These are phyloP conservation scores for Rosa hybrid DNA, from an alignment of 331 rosid genomes.

Conservation along the genomic window DNA sequence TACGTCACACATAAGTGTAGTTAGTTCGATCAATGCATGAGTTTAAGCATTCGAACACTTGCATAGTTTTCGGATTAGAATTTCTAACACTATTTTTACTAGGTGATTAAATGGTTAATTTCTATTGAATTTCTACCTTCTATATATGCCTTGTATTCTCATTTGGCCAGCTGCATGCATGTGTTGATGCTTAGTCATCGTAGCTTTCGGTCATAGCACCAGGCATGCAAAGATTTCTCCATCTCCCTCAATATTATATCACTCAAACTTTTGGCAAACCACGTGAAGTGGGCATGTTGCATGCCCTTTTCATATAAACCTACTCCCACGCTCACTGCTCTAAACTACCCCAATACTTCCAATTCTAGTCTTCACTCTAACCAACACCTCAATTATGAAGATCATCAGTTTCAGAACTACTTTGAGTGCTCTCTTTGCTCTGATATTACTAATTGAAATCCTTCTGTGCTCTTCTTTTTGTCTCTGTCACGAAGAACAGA, in stretches of 20 bases:
- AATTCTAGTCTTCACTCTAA: conserved; percentile 5
- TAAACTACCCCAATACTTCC: conserved; percentile 11
- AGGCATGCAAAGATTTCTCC: not conserved
- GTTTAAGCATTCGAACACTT: too few relatives aligned
- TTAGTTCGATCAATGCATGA: too few relatives aligned
- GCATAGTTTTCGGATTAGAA: too few relatives aligned
- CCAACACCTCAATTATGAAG: conserved; percentile 29
- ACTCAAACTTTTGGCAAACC: conserved; percentile 29
- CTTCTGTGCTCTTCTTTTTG: conserved; percentile 41
- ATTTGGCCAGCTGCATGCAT: not conserved
- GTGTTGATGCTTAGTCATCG: not conserved
- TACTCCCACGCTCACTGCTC: conserved; percentile 35
- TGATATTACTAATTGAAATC: conserved; percentile 39
- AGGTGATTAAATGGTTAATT: too few relatives aligned
- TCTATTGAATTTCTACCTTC: not conserved
- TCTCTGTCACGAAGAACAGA: conserved; percentile 31
- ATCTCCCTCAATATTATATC: not conserved
- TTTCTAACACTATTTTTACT: too few relatives aligned
- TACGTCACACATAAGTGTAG: too few relatives aligned
- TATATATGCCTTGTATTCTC: not conserved
- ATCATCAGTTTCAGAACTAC: conserved; percentile 29
- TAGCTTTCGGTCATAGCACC: not conserved
- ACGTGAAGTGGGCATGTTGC: conserved; percentile 52
- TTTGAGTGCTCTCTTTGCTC: conserved; percentile 36
- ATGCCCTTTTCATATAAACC: conserved; percentile 38